Base-by-base conservation (phyloP, 441 rosid genomes). In the Eugenia klotzschiana region DNA sequence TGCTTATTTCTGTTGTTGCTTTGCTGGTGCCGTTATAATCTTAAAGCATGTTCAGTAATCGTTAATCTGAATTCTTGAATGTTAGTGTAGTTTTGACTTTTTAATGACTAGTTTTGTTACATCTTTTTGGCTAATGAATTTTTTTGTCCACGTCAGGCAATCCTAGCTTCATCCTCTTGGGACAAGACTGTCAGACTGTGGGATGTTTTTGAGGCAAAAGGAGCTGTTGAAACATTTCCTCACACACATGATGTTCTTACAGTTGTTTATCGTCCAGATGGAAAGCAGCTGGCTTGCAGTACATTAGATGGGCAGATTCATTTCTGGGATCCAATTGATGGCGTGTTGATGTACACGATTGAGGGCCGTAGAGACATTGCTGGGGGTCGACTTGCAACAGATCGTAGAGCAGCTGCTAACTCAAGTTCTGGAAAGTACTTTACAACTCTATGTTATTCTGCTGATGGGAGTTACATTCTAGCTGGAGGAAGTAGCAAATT, bases 311-410 rank as follows among this genome's bases (percentile, higher is more conserved):
- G 99, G 40, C 96, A 92, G 84, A 94, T 97, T 85, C 93, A 95
- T 90, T 97, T 95, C 91, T 97, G 99, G 98, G 98, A 94, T 87
- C 97, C 98, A 51, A 84, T 94, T 82, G 94, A 95, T 88, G 98
- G 99, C 41, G 53, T 88, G 80, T 85, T 95, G 84, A 95, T 97
- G 98, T 92, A 92, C 91, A 94, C 98, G 84, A 94, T 95, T 82
- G 99, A 97, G 89, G 99, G 98, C 15, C 91, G 98, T 80, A 95
- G 98, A 88, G 98, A 97, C 91, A 95, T 97, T 56, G 91, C 99
- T 86, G 98, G 98, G 46, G 99, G 99, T 26, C 95, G 98, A 60
- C 93, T 91, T 60, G 91, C 93, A 97, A 93, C 98, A 50, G 98
- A 95, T 91, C 95, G 97, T 79, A 91, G 93, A 86, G 91, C 99